Conservation (phyloP, 2,329 filamentous ascomycete genomes). For the Sclerotinia borealis region DNA sequence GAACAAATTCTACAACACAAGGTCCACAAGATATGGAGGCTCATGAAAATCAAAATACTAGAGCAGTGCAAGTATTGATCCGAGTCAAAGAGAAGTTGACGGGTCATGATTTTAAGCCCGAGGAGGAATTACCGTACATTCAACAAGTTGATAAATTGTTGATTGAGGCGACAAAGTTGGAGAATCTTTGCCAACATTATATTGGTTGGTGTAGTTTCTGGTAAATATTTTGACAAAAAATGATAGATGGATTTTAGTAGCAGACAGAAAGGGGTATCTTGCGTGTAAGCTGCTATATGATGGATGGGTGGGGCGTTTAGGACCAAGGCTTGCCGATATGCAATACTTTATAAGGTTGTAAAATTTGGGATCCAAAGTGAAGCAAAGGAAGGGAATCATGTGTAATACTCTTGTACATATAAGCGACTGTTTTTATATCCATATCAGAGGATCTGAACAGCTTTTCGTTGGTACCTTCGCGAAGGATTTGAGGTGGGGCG, state of each 20-base stretch:
- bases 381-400: neutral
- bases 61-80: constrained; percentile 84
- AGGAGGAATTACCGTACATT: constrained; percentile 77
- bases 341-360: neutral
- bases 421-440: neutral
- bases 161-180: constrained; percentile 89
- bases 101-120: constrained; percentile 82
- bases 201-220: constrained; percentile 99
- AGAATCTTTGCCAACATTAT: constrained; percentile 98
- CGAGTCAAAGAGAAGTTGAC: constrained; percentile 94
- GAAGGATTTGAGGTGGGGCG: neutral
- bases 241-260: neutral
- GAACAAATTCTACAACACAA: constrained; percentile 52
- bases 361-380: neutral
- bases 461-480: neutral
- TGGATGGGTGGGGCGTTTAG: neutral
- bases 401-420: constrained; percentile 9
- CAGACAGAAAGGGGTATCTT: neutral
- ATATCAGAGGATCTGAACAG: neutral
- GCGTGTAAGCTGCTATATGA: neutral
- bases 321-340: neutral
- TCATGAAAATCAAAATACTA: constrained; percentile 82
- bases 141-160: constrained; percentile 93
- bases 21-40: constrained; percentile 38
- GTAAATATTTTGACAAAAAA: constrained; percentile 40